Evolutionary conservation across 1,284 basidiomycete species (phyloP), one percentile per base, ranked within the genome.

Genomic region (Ganoderma meredithae): DNA sequence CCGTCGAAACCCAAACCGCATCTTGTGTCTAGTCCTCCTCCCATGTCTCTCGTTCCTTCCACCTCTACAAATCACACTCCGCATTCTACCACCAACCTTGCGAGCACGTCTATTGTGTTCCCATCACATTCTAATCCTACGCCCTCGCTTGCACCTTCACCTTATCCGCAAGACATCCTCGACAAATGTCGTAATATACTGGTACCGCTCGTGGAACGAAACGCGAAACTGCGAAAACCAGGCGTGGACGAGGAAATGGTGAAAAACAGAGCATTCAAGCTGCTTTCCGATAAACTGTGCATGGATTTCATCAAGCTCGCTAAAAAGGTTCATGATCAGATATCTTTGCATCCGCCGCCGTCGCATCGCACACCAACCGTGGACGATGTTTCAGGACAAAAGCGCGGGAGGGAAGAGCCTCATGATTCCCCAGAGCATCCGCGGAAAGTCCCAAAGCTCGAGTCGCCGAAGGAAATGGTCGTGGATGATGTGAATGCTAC

Each of bases 271-370:
- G 71, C 70, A 15, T 41, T 63, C n/a, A 66, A 44, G 3, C 65
- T 76, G 19, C 64, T 77, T 17, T 76, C 78, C 19, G 74, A 76
- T 55, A 74, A 75, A 47, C 69, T 73, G 41, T 75, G 74, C 64
- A 36, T 69, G 40, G 70, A 77, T 17, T 75, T 79, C 65, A 41
- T 77, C 44, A 66, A 62, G 31, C 52, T 76, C 15, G 74, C 76
- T 27, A 66, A 68, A 60, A 66, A 69, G 53, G 70, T 71, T 58
- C 62, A 65, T 25, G 58, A 60, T 25, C 74, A 79, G 67, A 63
- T 76, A 72, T 49, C 69, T 25, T 64, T 44, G 39, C 68, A 65
- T 39, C 36, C 36, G 40, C 55, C 22, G n/a, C 62, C 65, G 12
- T 27, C 41, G 1, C 58, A 7, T 12, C 19, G 39, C 39, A 60